Base-by-base conservation (phyloP, 208 protist species). In the Crithidia bombi region DNA sequence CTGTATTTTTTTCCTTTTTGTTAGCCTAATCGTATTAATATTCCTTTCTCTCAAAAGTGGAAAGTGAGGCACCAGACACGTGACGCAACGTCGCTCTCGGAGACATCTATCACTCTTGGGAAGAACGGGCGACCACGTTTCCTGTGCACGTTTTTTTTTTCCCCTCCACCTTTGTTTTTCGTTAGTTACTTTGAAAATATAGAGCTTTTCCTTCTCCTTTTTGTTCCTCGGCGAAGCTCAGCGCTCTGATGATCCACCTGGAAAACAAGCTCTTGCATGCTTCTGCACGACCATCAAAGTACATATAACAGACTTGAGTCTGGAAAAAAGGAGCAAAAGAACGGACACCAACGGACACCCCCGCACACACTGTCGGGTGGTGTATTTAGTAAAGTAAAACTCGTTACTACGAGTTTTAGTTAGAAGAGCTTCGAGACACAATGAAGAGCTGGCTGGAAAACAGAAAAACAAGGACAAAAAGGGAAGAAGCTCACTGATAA, bases 111-210 rank as follows among this genome's bases (percentile, higher is more conserved):
- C 5, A 32, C 25, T 21, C 33, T 44, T 15, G 23, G 9, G 44
- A 36, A 59, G 49, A 44, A 39, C 28, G 25, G 32, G 30, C 23
- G 30, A 25, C 19, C 5, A 30, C 36, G 19, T 35, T 43, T 6
- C 21, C 26, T 25, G 26, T 49, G 46, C 32, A 32, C 3, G n/a
- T n/a, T n/a, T n/a, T n/a, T n/a, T n/a, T n/a, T n/a, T n/a, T n/a
- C n/a, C n/a, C n/a, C n/a, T n/a, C 11, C 5, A 6, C 19, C 2
- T 32, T 15, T n/a, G 2, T 65, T 54, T 39, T 17, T 10, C 30
- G 11, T 54, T 65, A 39, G 4, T 54, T 65, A 43, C 21, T 65
- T 65, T 65, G 59, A 23, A 54, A 65, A 65, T 54, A 65, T 65
- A 32, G 23, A 39, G 2, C 3, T 43, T 41, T n/a, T n/a, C n/a